These are phyloP conservation scores for Fistulinella cinereoalba DNA, from an alignment of 1,284 basidiomycete genomes.

Conservation along the genomic window DNA sequence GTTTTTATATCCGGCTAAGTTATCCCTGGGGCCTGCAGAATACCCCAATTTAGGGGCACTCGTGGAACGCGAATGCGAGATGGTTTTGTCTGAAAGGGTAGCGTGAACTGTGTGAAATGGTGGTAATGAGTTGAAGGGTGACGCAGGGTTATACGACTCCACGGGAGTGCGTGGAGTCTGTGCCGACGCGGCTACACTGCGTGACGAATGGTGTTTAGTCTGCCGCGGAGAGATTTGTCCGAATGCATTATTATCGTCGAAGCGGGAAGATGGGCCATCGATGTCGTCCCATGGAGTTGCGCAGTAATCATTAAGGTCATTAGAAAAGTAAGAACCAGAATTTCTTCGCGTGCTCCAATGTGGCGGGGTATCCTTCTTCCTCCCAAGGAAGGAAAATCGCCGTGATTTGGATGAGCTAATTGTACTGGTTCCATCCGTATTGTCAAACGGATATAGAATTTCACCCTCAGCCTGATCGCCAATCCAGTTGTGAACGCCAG, in stretches of 20 bases:
- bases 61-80: slow-evolving; percentile 38
- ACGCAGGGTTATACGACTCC: slow-evolving; percentile 30
- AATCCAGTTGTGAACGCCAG: slow-evolving; percentile 67
- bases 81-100: slow-evolving; percentile 25
- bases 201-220: slow-evolving; percentile 22
- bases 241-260: slow-evolving; percentile 28
- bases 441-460: slow-evolving; percentile 57
- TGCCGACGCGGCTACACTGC: slow-evolving; percentile 17
- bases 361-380: slow-evolving; percentile 57
- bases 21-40: slow-evolving; percentile 4
- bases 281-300: slow-evolving; percentile 11
- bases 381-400: slow-evolving; percentile 38
- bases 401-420: slow-evolving; percentile 40
- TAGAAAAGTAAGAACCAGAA: slow-evolving; percentile 53
- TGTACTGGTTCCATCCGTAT: slow-evolving; percentile 24
- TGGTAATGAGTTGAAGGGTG: slow-evolving; percentile 36
- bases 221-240: slow-evolving; percentile 37
- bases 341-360: slow-evolving; percentile 56
- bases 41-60: slow-evolving; percentile 29
- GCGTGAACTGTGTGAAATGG: slow-evolving; percentile 27
- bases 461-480: slow-evolving; percentile 45
- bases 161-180: slow-evolving; percentile 8
- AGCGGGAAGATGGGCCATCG: slow-evolving; percentile 19
- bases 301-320: slow-evolving; percentile 30
- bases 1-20: slow-evolving; percentile 14